Conservation (phyloP, 495 filamentous ascomycete genomes). For the Penicillium longicatenatum region DNA sequence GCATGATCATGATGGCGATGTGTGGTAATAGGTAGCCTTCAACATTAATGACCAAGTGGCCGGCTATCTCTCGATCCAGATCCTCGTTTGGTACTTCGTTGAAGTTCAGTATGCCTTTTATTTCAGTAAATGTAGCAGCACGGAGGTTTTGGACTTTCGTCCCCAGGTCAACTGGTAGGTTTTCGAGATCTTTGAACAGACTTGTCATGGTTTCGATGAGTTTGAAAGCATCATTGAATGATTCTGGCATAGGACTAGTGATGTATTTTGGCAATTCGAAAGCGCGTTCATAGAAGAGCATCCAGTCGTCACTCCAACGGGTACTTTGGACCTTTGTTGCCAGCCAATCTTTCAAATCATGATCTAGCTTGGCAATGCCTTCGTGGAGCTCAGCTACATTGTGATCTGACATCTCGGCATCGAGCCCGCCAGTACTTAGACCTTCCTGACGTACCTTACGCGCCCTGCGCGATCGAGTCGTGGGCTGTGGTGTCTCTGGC, state of each 20-base stretch:
- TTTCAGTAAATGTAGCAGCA: neutral
- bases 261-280: neutral
- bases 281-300: neutral
- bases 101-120: slow-evolving; percentile 1
- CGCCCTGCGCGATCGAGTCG: neutral
- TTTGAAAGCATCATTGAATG: neutral
- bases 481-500: neutral
- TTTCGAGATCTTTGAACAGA: neutral
- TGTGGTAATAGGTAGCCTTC: slow-evolving; percentile 15
- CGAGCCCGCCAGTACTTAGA: too few species aligned
- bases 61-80: neutral
- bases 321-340: neutral
- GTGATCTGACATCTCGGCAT: neutral
- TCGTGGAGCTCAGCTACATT: neutral
- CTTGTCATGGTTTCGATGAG: neutral
- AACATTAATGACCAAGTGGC: slow-evolving; percentile 5
- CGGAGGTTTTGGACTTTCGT: neutral
- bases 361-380: neutral
- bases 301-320: neutral
- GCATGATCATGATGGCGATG: slow-evolving; percentile 1
- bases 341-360: slow-evolving; percentile 1
- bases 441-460: neutral
- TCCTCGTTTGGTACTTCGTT: neutral
- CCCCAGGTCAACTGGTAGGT: neutral
- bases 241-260: neutral